Evolutionary conservation across 1,139 yeast species (phyloP).

Genomic region (Yamadazyma oceani): DNA sequence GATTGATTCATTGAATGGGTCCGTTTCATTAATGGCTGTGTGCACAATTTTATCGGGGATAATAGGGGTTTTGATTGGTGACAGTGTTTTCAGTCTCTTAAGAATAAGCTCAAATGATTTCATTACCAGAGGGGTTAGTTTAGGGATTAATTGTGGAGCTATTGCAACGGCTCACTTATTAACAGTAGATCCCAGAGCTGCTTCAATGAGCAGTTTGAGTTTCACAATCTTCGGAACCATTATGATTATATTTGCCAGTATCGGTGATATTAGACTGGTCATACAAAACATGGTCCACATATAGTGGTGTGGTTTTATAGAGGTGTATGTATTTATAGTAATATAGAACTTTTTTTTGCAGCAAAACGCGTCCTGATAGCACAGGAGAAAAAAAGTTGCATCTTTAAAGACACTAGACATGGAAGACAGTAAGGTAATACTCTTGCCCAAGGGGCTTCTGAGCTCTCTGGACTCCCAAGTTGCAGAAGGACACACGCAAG

Average conservation of each 20-base stretch:
- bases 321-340: background rate
- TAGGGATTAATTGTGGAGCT: constrained; percentile 80
- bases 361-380: constrained; percentile 1
- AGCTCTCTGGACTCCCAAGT: constrained; percentile 11
- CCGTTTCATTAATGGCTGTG: constrained; percentile 72
- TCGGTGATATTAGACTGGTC: constrained; percentile 35
- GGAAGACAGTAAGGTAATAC: constrained; percentile 13
- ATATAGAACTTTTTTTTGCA: constrained; percentile 1
- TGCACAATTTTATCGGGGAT: constrained; percentile 79
- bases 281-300: constrained; percentile 32
- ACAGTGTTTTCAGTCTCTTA: constrained; percentile 42
- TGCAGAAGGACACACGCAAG: constrained; percentile 5
- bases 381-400: no score
- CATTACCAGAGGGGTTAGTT: constrained; percentile 71
- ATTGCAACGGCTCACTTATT: constrained; percentile 77
- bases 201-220: constrained; percentile 71
- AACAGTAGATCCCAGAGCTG: constrained; percentile 73
- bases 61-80: constrained; percentile 71
- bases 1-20: constrained; percentile 63
- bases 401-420: no score
- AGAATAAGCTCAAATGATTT: constrained; percentile 63
- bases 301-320: constrained; percentile 8
- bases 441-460: constrained; percentile 20
- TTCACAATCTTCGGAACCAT: constrained; percentile 72
- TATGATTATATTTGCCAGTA: constrained; percentile 68